Percentiles rank a stretch among this genome's conserved stretches.
Evolutionary conservation across 768 basidiomycete species (phyloP).

Genomic region (Termitomyces eurrhizus): DNA sequence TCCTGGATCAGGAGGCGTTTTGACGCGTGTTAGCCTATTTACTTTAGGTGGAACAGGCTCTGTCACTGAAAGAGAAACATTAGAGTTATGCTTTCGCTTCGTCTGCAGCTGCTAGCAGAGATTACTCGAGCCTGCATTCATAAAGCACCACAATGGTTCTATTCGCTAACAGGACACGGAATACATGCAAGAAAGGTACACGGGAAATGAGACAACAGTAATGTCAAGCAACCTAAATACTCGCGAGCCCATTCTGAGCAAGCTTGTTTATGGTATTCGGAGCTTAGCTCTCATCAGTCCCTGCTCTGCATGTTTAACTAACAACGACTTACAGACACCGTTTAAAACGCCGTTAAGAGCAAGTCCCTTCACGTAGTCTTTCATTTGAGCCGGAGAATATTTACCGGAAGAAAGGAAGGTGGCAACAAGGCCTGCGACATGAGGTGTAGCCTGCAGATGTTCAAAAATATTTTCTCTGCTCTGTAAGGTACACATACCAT

Average conservation of each 20-base stretch:
- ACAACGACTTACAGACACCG: neutral
- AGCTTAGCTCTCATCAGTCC: neutral
- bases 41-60: too few species aligned
- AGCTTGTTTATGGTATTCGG: neutral
- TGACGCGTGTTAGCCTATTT: too few species aligned
- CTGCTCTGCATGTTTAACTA: neutral
- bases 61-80: too few species aligned
- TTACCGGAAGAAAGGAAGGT: neutral
- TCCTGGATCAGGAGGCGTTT: too few species aligned
- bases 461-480: neutral
- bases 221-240: neutral
- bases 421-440: neutral
- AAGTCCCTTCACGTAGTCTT: neutral
- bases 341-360: neutral
- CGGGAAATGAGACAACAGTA: rapidly evolving
- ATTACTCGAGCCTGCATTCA: too few species aligned
- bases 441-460: neutral
- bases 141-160: neutral
- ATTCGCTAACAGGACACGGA: neutral
- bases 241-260: neutral
- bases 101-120: too few species aligned
- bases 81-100: too few species aligned
- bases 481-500: neutral
- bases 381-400: neutral
- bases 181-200: neutral